Conservation (phyloP, 1,284 basidiomycete species). For the Irpex lacteus region DNA sequence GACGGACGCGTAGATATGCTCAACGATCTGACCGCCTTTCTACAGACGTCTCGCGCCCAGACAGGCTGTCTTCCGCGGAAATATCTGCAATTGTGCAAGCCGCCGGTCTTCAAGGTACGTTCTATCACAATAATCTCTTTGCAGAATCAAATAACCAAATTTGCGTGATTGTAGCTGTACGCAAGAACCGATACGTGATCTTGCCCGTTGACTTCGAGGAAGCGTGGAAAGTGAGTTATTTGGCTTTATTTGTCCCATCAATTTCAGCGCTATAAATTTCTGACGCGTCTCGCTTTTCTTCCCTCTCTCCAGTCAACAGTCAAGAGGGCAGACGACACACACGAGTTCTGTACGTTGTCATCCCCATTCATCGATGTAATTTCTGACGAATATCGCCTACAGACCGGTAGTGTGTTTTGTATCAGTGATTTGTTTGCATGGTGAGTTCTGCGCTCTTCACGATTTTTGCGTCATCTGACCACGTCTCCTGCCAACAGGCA, state of each 20-base stretch:
- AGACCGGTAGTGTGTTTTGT: constrained; percentile 47
- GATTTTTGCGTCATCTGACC: constrained; percentile 12
- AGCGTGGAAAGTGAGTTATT: constrained; percentile 91
- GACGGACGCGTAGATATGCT: not conserved
- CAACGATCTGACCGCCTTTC: not conserved
- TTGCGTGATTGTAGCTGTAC: constrained; percentile 63
- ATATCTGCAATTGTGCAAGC: constrained; percentile 96
- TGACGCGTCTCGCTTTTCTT: constrained; percentile 26
- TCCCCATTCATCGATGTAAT: not conserved
- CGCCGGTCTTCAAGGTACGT: constrained; percentile 89
- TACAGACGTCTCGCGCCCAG: constrained; percentile 93
- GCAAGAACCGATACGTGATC: constrained; percentile 98
- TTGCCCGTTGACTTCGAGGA: constrained; percentile 98
- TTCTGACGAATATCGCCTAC: constrained; percentile 5
- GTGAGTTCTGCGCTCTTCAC: constrained; percentile 19
- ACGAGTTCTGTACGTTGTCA: constrained; percentile 84
- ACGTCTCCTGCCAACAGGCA: constrained; percentile 19
- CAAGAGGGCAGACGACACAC: constrained; percentile 91
- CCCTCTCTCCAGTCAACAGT: constrained; percentile 74
- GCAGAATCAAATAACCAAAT: not conserved
- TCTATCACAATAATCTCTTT: constrained; percentile 16
- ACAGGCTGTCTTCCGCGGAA: constrained; percentile 93
- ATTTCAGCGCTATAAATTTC: constrained; percentile 34
- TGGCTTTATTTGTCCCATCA: constrained; percentile 38
- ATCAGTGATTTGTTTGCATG: constrained; percentile 15